Evolutionary conservation across 139 green algal genomes (phyloP), one percentile per base, ranked within the genome.

Genomic region (Microglena sp.): DNA sequence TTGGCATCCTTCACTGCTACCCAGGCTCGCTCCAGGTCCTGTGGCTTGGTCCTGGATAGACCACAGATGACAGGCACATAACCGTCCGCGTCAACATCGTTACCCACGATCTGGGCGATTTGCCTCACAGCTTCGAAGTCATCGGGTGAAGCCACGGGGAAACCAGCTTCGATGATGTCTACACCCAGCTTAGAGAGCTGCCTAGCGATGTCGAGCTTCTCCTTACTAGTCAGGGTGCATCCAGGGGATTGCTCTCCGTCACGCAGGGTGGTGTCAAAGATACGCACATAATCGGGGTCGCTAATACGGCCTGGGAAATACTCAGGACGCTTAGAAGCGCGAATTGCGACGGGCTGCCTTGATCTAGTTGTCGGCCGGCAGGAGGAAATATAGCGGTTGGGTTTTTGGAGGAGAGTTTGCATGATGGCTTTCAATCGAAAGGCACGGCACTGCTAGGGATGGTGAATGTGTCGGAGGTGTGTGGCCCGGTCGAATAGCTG

Each of bases 111-210:
- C 71, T 84, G 83, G n/a, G 93, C 93, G 62, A 98, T 98, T 59
- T 64, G 68, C 0, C 75, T 64, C 34, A 99, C 94, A 5, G 93
- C 93, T 71, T 96, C 87, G 45, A 99, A 95, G 72, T 99, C 94
- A 60, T 97, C 94, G n/a, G 91, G 92, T 0, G 88, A 96, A 3
- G 94, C 89, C 4, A 95, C 81, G 1, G 94, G 94, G 68, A 97
- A 99, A 59, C 94, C 94, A 5, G 93, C 94, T 77, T 99, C 94
- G 58, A 99, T 99, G 72, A 99, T 97, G 69, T 99, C 94, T 36
- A 99, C 93, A 11, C 93, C 92, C 28, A 99, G 85, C 74, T 91
- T 92, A n/a, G 82, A 75, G 43, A 99, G 85, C 77, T 95, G 86
- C 31, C 79, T 67, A 6, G 94, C 94, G 29, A 99, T 98, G 67